phyloP scores from a whole-genome alignment of 2,329 filamentous ascomycete species.

The Colletotrichum melonis region DNA sequence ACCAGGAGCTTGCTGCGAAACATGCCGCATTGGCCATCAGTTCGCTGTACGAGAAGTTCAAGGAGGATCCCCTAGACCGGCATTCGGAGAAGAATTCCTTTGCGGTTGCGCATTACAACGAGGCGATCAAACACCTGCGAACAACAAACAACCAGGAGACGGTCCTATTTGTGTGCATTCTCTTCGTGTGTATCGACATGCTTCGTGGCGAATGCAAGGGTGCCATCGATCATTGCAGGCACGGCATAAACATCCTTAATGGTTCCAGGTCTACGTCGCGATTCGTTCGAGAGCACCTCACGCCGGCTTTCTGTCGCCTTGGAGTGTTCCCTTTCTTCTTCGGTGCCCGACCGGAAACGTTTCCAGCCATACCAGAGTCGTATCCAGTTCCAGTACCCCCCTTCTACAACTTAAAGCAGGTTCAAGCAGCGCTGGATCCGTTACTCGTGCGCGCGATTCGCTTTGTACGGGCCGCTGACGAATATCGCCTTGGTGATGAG shows the following conservation, averaged over 20 bases:
- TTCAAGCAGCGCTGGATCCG: slow-evolving; percentile 45
- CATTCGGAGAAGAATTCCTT: slow-evolving; percentile 41
- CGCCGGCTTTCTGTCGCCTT: slow-evolving; percentile 51
- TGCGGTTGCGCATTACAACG: slow-evolving; percentile 54
- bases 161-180: slow-evolving; percentile 52
- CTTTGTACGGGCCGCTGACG: slow-evolving; percentile 44
- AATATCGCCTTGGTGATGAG: slow-evolving; percentile 40
- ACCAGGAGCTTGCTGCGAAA: slow-evolving; percentile 49
- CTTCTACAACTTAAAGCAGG: slow-evolving; percentile 38
- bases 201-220: slow-evolving; percentile 49
- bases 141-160: slow-evolving; percentile 44
- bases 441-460: slow-evolving; percentile 42
- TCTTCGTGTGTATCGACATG: slow-evolving; percentile 58
- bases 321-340: slow-evolving; percentile 54
- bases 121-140: slow-evolving; percentile 49
- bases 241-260: slow-evolving; percentile 51
- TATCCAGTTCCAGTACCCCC: slow-evolving; percentile 15
- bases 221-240: slow-evolving; percentile 50
- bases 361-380: slow-evolving; percentile 37
- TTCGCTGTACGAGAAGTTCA: slow-evolving; percentile 50
- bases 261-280: slow-evolving; percentile 34
- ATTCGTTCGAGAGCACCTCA: slow-evolving; percentile 44
- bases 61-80: slow-evolving; percentile 7
- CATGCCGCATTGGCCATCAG: slow-evolving; percentile 54
- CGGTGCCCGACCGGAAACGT: slow-evolving; percentile 36